phyloP scores from a whole-genome alignment of 768 basidiomycete species.

The Pisolithus microcarpus region DNA sequence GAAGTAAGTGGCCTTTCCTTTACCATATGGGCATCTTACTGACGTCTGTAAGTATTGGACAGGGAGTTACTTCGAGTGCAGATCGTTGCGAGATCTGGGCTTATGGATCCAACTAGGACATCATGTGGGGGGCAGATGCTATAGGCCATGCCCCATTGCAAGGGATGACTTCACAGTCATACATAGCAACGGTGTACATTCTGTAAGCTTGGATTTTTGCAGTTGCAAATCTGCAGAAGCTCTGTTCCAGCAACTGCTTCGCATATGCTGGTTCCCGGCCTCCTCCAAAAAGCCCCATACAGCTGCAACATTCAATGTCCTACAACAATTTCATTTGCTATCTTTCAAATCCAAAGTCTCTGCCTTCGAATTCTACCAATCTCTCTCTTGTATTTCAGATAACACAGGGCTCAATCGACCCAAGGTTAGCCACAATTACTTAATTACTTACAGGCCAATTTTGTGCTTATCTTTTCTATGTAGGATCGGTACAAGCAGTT shows the following conservation, averaged over 20 bases:
- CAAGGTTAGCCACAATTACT: too few species aligned
- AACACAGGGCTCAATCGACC: too few species aligned
- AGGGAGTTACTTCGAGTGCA: conserved; percentile 7
- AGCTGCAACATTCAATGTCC: neutral
- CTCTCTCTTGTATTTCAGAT: too few species aligned
- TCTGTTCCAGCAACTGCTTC: neutral
- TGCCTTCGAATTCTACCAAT: neutral
- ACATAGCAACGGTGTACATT: conserved; percentile 4
- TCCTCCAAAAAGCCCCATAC: neutral
- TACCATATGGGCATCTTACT: neutral
- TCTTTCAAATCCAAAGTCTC: neutral
- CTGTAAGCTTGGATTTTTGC: conserved; percentile 15
- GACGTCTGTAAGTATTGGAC: conserved; percentile 12
- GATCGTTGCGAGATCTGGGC: conserved; percentile 10
- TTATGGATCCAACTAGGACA: conserved; percentile 19
- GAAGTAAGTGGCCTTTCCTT: conserved; percentile 3
- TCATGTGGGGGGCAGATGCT: conserved; percentile 3
- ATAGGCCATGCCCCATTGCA: neutral
- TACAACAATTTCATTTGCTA: neutral
- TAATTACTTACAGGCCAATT: too few species aligned
- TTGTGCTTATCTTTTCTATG: too few species aligned
- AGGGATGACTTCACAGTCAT: conserved; percentile 13
- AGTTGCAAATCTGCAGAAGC: conserved; percentile 7
- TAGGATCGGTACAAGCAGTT: too few species aligned
- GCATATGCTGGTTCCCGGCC: neutral